Evolutionary conservation across 2,329 filamentous ascomycete species (phyloP).

Genomic region (Scedosporium boydii): DNA sequence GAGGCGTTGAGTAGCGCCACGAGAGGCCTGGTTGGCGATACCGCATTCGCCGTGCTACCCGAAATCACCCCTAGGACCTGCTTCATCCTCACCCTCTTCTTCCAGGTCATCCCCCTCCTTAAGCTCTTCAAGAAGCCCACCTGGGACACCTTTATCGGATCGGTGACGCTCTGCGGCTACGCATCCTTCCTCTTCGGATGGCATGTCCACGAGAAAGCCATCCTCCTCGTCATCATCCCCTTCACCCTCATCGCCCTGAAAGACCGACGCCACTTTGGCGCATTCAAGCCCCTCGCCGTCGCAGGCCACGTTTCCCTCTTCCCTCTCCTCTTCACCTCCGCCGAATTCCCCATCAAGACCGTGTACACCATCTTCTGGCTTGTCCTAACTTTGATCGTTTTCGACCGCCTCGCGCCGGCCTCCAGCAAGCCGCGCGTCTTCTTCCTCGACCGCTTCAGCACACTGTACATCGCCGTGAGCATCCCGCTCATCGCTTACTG

Average conservation of each 20-base stretch:
- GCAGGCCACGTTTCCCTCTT: slow-evolving; percentile 94
- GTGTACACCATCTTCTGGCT: slow-evolving; percentile 92
- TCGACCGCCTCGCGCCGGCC: slow-evolving; percentile 80
- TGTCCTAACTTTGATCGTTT: slow-evolving; percentile 71
- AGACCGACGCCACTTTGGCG: slow-evolving; percentile 81
- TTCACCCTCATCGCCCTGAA: slow-evolving; percentile 88
- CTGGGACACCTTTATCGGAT: slow-evolving; percentile 84
- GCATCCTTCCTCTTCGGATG: slow-evolving; percentile 96
- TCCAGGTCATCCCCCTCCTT: slow-evolving; percentile 69
- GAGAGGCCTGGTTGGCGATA: slow-evolving; percentile 85
- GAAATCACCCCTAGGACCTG: slow-evolving; percentile 73
- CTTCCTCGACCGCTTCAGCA: slow-evolving; percentile 80
- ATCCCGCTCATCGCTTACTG: slow-evolving; percentile 86
- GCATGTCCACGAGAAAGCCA: slow-evolving; percentile 98
- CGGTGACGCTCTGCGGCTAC: slow-evolving; percentile 87
- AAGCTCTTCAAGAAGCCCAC: slow-evolving; percentile 74
- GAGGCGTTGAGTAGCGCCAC: slow-evolving; percentile 83
- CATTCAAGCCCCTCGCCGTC: slow-evolving; percentile 85
- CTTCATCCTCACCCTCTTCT: slow-evolving; percentile 72
- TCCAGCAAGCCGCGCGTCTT: slow-evolving; percentile 70
- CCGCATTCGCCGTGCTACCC: slow-evolving; percentile 85
- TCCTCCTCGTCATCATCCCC: slow-evolving; percentile 86
- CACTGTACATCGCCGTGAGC: slow-evolving; percentile 80
- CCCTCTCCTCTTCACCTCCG: slow-evolving; percentile 81
- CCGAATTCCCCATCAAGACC: slow-evolving; percentile 90